Conservation (phyloP, 352 stramenopile species). For the Phytophthora cajani region DNA sequence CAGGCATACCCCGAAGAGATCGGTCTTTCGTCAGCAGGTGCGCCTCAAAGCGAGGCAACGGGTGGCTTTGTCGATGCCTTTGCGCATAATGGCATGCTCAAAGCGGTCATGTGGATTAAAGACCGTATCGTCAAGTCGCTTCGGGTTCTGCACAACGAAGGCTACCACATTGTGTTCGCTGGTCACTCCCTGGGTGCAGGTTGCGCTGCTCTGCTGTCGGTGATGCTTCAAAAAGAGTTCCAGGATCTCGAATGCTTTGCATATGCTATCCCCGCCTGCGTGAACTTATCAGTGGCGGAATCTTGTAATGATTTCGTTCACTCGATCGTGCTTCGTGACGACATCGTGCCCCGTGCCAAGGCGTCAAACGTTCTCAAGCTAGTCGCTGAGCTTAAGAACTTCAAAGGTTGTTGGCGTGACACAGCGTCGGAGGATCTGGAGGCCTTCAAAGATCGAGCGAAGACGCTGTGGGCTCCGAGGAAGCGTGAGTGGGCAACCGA, state of each 20-base stretch:
- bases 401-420: conserved; percentile 84
- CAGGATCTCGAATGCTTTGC: conserved; percentile 82
- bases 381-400: conserved; percentile 75
- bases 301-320: conserved; percentile 81
- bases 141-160: conserved; percentile 73
- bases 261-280: conserved; percentile 86
- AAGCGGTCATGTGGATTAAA: conserved; percentile 90
- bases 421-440: conserved; percentile 81
- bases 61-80: conserved; percentile 87
- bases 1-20: conserved; percentile 85
- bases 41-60: conserved; percentile 47
- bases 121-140: conserved; percentile 81
- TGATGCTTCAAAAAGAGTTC: conserved; percentile 91
- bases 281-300: conserved; percentile 83
- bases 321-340: conserved; percentile 86
- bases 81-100: conserved; percentile 87
- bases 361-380: conserved; percentile 86
- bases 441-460: conserved; percentile 83
- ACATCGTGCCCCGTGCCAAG: conserved; percentile 86
- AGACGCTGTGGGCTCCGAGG: conserved; percentile 81
- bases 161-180: conserved; percentile 83
- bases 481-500: conserved; percentile 85
- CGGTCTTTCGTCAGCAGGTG: conserved; percentile 47
- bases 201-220: conserved; percentile 73
- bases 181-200: conserved; percentile 85